Evolutionary conservation across 2,329 filamentous ascomycete genomes (phyloP), one percentile per base, ranked within the genome.

Genomic region (Pseudocercospora macadamiae): DNA sequence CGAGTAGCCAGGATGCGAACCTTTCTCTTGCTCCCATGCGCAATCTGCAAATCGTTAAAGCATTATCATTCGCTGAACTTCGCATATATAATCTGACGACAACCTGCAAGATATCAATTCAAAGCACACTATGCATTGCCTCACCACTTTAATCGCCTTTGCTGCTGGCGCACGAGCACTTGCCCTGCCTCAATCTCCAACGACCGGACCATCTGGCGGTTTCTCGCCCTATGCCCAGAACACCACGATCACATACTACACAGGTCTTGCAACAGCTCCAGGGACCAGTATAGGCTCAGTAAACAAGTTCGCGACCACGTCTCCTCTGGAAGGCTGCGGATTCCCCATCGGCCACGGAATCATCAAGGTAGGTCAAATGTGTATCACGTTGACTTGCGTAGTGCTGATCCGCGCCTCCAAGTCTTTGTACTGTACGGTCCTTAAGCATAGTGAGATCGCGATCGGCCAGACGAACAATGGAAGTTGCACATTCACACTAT

Each of bases 401-500:
- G 8, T 5, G 12, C 8, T 25, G 9, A 23, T 23, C 23, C 57
- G 51, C 9, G 55, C 18, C 16, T 16, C 21, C 12, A 25, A 59
- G 57, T 42, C 51, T 25, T 39, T 59, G 57, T 55, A 55, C 57
- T 60, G 57, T 30, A 60, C 47, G 36, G 28, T 52, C 3, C 39
- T 60, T 36, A 51, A 26, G 36, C 47, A 52, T 25, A 55, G 57
- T 45, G 36, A 45, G 4, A 39, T 70, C 8, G 63, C 61, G 12
- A 58, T 71, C 19, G 52, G 57, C 14, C 62, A 64, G 18, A 53
- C 54, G 3, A 39, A 47, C 8, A 49, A 60, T 10, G 61, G 61
- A 8, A 60, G 56, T 21, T 71, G 69, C 58, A 61, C 56, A 1
- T 63, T 67, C 53, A 60, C 63, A 6, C 42, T 68, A 7, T 68